Evolutionary conservation across 352 stramenopile species (phyloP).

Genomic region (Globisporangium radiosum): DNA sequence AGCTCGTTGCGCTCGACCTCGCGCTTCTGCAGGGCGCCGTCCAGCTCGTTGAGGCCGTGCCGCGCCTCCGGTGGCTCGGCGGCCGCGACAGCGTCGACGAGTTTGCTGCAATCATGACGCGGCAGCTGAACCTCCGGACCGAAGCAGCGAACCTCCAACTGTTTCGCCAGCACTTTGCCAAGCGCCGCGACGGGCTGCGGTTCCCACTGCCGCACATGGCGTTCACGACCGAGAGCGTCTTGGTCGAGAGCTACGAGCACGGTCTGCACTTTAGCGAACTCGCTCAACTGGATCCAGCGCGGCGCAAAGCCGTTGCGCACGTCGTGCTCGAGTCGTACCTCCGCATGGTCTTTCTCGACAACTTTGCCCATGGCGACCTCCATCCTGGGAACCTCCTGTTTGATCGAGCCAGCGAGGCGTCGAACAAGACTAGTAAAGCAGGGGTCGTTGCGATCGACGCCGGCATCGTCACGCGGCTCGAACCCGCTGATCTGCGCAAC

Average conservation of each 20-base stretch:
- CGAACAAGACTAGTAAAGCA: conserved; percentile 8
- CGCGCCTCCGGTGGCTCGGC: conserved; percentile 60
- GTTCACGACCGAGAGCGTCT: conserved; percentile 71
- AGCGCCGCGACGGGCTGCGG: conserved; percentile 37
- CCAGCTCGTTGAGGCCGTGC: conserved; percentile 52
- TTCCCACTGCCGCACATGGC: conserved; percentile 75
- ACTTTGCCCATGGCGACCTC: conserved; percentile 92
- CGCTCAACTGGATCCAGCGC: conserved; percentile 32
- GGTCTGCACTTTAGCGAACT: conserved; percentile 74
- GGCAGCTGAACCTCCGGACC: conserved; percentile 88
- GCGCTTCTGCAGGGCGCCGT: conserved; percentile 63
- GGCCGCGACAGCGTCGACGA: conserved; percentile 76
- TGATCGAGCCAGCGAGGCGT: conserved; percentile 18
- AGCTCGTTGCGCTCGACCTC: conserved; percentile 87
- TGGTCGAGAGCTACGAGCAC: conserved; percentile 90
- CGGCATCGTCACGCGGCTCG: conserved; percentile 80
- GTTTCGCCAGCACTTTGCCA: conserved; percentile 74
- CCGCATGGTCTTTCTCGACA: conserved; percentile 95
- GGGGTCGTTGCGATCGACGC: conserved; percentile 77
- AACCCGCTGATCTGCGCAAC: conserved; percentile 67
- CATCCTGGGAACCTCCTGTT: conserved; percentile 90
- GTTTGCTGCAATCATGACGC: conserved; percentile 82
- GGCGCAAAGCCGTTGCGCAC: conserved; percentile 56
- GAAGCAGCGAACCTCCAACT: conserved; percentile 87
- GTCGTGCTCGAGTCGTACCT: conserved; percentile 86